Base-by-base conservation (phyloP, 2,329 filamentous ascomycete species). In the Alternaria brassicae region DNA sequence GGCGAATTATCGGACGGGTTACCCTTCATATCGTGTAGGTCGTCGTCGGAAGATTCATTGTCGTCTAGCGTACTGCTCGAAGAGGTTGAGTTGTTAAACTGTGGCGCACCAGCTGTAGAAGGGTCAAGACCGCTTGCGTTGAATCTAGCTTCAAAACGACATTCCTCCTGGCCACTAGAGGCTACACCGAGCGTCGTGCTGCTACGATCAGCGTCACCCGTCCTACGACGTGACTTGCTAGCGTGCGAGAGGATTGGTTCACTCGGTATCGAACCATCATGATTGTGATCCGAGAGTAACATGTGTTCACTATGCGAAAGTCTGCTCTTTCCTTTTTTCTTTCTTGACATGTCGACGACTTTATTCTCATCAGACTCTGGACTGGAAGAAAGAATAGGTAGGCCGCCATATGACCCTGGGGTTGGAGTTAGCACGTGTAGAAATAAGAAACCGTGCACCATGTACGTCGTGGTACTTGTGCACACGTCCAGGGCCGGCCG, bases 1-100 rank as follows among this genome's bases (percentile, higher is more conserved):
- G 89, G 88, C 0, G 90, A 92, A 76, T 92, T 89, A 72, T 91
- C 89, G 15, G 84, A 81, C 12, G 85, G 84, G 61, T 86, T 70
- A 30, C 83, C 79, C 60, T 78, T 76, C 41, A 70, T 61, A 56
- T 77, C 73, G 55, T 77, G 70, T 48, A 76, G 51, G 40, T 72
- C 74, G 6, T 67, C 75, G 15, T 80, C 79, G 25, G 78, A 79
- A 10, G 58, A 58, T 21, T 73, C 75, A 34, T 69, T 68, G 10
- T 73, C 68, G 27, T 73, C 69, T 27, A 58, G 62, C 50, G 71
- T 75, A 60, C 66, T 72, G 52, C 61, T 70, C n/a, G 71, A 72
- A 17, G 75, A 76, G 25, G 71, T 68, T 7, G 67, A 64, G 49
- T 61, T 67, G 52, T 72, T 68, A 51, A 73, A 70, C 39, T 67